These are phyloP conservation scores for Phaeotremella fagi DNA, from an alignment of 768 basidiomycete species.

Conservation along the genomic window DNA sequence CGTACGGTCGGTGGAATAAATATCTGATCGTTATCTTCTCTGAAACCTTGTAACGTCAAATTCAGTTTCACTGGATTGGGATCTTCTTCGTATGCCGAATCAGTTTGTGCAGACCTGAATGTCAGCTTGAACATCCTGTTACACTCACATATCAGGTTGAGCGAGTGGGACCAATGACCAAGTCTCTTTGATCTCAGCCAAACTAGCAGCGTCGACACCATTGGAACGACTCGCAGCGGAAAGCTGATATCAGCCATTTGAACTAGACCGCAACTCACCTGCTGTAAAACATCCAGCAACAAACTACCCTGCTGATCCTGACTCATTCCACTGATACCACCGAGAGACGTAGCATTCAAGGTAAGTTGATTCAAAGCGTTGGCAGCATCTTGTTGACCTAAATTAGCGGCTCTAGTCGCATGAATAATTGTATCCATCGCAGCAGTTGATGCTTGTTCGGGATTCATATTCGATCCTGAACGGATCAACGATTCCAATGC, in stretches of 20 bases:
- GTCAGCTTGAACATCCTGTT: background rate
- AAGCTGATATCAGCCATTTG: conserved; percentile 10
- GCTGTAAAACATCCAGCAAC: conserved; percentile 40
- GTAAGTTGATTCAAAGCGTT: conserved; percentile 37
- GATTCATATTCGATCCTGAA: conserved; percentile 33
- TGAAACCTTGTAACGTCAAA: conserved; percentile 41
- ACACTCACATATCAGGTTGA: conserved; percentile 10
- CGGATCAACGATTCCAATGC: conserved; percentile 40
- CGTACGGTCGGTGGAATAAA: conserved; percentile 46
- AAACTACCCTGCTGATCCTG: conserved; percentile 30
- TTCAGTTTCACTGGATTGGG: conserved; percentile 30
- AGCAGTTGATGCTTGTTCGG: conserved; percentile 29
- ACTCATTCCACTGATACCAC: conserved; percentile 28
- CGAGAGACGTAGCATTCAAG: conserved; percentile 15
- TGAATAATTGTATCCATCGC: conserved; percentile 38
- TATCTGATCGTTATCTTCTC: conserved; percentile 42
- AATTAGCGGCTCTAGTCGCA: conserved; percentile 31
- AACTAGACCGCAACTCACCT: conserved; percentile 23
- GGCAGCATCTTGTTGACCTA: conserved; percentile 29
- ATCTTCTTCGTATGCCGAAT: conserved; percentile 25
- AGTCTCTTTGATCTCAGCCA: conserved; percentile 17
- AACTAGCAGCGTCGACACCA: conserved; percentile 3
- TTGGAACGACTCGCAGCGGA: conserved; percentile 20
- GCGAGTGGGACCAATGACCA: conserved; percentile 33
- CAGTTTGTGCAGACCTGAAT: conserved; percentile 22